Percentiles rank a stretch among this genome's conserved stretches.
Conservation (phyloP, 495 filamentous ascomycete species). For the Xylaria curta region DNA sequence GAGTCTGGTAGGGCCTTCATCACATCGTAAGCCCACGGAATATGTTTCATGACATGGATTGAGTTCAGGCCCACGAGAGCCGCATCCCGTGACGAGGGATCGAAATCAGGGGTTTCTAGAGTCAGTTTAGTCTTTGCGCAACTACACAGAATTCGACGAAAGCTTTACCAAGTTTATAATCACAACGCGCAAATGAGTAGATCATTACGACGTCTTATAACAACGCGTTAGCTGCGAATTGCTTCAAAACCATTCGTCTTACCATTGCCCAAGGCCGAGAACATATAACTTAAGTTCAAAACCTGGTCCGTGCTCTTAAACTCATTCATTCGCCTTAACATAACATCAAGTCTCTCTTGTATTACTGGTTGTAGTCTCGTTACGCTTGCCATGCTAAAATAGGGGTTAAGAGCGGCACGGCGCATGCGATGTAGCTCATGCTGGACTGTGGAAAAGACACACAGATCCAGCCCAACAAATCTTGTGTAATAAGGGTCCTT, state of each 20-base stretch:
- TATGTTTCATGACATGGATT: conserved; percentile 20
- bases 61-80: conserved; percentile 1
- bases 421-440: conserved; percentile 54
- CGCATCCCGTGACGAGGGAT: conserved; percentile 13
- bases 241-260: conserved; percentile 9
- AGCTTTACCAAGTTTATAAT: background rate
- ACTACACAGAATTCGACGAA: background rate
- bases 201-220: conserved; percentile 34
- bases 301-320: conserved; percentile 28
- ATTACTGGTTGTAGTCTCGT: conserved; percentile 36
- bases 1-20: conserved; percentile 29
- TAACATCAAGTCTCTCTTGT: conserved; percentile 36
- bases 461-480: conserved; percentile 32
- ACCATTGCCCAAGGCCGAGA: conserved; percentile 8
- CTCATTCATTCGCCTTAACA: conserved; percentile 33
- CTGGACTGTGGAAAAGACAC: conserved; percentile 53
- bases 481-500: conserved; percentile 1
- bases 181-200: background rate
- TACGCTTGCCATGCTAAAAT: conserved; percentile 51
- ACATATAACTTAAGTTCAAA: conserved; percentile 8
- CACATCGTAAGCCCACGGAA: conserved; percentile 24
- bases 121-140: background rate
- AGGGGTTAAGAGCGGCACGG: conserved; percentile 48
- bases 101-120: conserved; percentile 11
- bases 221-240: conserved; percentile 41